A percentile compares a stretch with the other conserved stretches of the same genome.
These are phyloP conservation scores for Coemansia sp. DNA, from an alignment of 192 early-diverging fungal species.

Conservation along the genomic window DNA sequence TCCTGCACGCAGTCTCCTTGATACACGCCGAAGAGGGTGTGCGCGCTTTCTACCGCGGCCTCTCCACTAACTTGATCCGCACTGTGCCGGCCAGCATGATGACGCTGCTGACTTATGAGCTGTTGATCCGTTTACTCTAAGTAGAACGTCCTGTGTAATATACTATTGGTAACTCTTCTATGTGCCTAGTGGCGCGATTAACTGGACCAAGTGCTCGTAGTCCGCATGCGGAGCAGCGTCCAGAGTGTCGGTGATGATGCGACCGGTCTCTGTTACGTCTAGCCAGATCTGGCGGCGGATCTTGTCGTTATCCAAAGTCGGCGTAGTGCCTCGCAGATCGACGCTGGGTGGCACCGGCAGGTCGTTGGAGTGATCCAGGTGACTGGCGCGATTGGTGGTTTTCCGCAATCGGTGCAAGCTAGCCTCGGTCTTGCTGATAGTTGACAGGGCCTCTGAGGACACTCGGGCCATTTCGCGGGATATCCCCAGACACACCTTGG, in stretches of 20 bases:
- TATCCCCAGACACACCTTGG: constrained; percentile 11
- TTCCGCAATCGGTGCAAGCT: constrained; percentile 39
- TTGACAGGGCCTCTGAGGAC: constrained; percentile 27
- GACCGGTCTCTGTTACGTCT: constrained; percentile 21
- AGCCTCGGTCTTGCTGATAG: constrained; percentile 49
- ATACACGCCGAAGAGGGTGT: constrained; percentile 78
- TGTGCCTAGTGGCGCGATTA: constrained; percentile 31
- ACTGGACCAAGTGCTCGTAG: constrained; percentile 10
- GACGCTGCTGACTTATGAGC: constrained; percentile 86
- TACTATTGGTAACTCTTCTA: not conserved
- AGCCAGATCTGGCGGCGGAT: constrained; percentile 49
- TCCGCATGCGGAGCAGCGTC: constrained; percentile 19
- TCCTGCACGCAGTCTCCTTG: constrained; percentile 70
- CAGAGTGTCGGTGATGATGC: constrained; percentile 11
- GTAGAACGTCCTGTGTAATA: not conserved
- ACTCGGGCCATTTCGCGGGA: constrained; percentile 26
- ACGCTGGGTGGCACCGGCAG: constrained; percentile 26
- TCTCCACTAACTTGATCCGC: constrained; percentile 80
- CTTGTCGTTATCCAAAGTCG: constrained; percentile 40
- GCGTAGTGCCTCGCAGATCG: constrained; percentile 30
- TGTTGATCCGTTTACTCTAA: constrained; percentile 64
- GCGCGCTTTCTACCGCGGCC: constrained; percentile 82
- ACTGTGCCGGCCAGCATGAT: constrained; percentile 87
- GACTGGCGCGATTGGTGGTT: constrained; percentile 8
- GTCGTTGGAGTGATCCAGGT: constrained; percentile 4